A percentile compares a stretch with the other conserved stretches of the same genome.
These are phyloP conservation scores for Pseudomassariella vexata DNA, from an alignment of 2,329 filamentous ascomycete genomes.

Conservation along the genomic window DNA sequence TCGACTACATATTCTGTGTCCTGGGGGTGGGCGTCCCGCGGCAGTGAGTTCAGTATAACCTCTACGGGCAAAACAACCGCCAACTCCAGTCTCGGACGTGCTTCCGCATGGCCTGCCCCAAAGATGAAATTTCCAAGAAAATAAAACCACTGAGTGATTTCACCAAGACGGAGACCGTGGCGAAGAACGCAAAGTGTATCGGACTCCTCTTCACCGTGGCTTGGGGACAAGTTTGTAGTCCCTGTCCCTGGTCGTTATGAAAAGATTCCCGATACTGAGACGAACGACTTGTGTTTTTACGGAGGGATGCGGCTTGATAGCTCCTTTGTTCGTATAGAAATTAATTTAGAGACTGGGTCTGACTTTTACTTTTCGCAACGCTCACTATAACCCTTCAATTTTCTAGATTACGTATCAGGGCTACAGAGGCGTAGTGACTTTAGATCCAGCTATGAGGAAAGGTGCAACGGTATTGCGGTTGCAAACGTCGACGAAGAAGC, in stretches of 20 bases:
- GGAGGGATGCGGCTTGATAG: slow-evolving; percentile 34
- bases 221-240: too few relatives aligned
- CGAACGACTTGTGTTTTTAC: slow-evolving; percentile 32
- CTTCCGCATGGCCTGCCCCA: slow-evolving; percentile 28
- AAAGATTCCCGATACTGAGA: slow-evolving; percentile 31
- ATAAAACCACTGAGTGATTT: slow-evolving; percentile 33
- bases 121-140: slow-evolving; percentile 24
- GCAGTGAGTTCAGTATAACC: slow-evolving; percentile 30
- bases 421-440: slow-evolving; percentile 35
- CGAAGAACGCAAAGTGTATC: slow-evolving; percentile 35
- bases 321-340: slow-evolving; percentile 22
- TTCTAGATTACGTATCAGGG: slow-evolving; percentile 35
- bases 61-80: slow-evolving; percentile 37
- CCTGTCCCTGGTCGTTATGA: slow-evolving; percentile 27
- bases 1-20: slow-evolving; percentile 28
- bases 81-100: slow-evolving; percentile 35
- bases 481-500: slow-evolving; percentile 34
- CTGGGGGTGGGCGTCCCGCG: slow-evolving; percentile 26
- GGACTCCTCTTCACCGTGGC: slow-evolving; percentile 33
- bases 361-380: slow-evolving; percentile 27
- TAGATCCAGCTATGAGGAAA: slow-evolving; percentile 24
- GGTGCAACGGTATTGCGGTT: slow-evolving; percentile 16
- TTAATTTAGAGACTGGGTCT: slow-evolving; percentile 27
- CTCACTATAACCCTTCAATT: slow-evolving; percentile 30
- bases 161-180: slow-evolving; percentile 33